Evolutionary conservation across 768 basidiomycete species (phyloP), one percentile per base, ranked within the genome.

Genomic region (Fomitopsis serialis): DNA sequence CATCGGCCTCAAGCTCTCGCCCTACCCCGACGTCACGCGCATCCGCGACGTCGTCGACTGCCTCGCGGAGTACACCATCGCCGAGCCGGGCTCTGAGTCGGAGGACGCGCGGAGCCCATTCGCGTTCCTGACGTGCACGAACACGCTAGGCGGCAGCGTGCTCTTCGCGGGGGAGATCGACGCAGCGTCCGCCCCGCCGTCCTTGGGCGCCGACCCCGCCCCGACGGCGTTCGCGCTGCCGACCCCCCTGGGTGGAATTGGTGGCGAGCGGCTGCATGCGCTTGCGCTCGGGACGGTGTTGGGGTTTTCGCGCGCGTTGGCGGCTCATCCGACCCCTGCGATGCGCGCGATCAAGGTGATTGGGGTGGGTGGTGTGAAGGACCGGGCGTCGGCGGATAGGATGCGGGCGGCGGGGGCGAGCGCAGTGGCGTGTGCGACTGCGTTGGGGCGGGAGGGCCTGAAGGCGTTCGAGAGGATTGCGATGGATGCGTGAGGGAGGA

Each of bases 301-400:
- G 60, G 73, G 78, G 17, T 85, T 92, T 63, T 65, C 76, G 13
- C 68, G 68, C 37, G 65, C 90, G 42, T 70, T 92, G 47, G 65
- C 66, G 17, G 65, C 70, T 34, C 64, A 66, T 45, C 72, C 72
- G 24, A 74, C 74, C 54, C 57, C 66, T 2, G 73, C 72, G 0
- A 60, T 90, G 36, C 66, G 65, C 25, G 61, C 70, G 2, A 78
- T 92, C 51, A 71, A 72, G 47, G 72, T 93, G 51, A 78, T 94
- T 44, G 92, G 91, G 2, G 85, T 87, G n/a, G 92, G 92, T 1
- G 92, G 92, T 5, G 89, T 92, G 17, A 84, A 79, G 2, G 78
- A 78, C 21, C 69, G 72, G 5, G 84, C 71, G 21, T 84, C 81
- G 2, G 81, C 76, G 12, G 65, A 69, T 49, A 75, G 92, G 51